Evolutionary conservation across 1,139 yeast species (phyloP).

Genomic region (Zygoascus meyerae): DNA sequence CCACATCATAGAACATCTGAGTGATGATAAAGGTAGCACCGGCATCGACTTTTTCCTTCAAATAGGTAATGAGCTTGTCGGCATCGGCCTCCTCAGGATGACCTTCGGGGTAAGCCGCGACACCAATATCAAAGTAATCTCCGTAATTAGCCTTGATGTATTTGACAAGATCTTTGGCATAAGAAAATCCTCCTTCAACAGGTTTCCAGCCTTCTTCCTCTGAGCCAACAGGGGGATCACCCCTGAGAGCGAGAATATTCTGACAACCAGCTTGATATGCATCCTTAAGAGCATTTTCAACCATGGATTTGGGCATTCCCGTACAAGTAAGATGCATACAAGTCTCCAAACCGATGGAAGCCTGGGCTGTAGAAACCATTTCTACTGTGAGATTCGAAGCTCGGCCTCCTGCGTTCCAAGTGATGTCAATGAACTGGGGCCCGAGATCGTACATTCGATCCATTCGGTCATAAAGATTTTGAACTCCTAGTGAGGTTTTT

Average conservation of each 20-base stretch:
- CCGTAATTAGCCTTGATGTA: constrained; percentile 69
- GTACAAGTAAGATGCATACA: constrained; percentile 98
- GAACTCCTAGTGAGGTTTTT: constrained; percentile 94
- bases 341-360: constrained; percentile 90
- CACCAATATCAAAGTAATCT: constrained; percentile 79
- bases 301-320: constrained; percentile 76
- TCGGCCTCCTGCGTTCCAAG: constrained; percentile 98
- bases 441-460: constrained; percentile 92
- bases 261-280: constrained; percentile 93
- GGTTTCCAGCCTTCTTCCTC: constrained; percentile 48
- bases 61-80: constrained; percentile 52
- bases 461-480: constrained; percentile 93
- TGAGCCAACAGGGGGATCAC: constrained; percentile 82
- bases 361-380: constrained; percentile 86
- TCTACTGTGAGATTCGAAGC: constrained; percentile 77
- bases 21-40: constrained; percentile 93
- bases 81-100: constrained; percentile 78
- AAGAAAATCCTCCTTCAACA: constrained; percentile 61
- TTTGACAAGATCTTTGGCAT: constrained; percentile 74
- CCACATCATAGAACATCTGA: constrained; percentile 89
- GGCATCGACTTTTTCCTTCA: constrained; percentile 84
- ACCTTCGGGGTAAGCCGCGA: constrained; percentile 97
- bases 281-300: constrained; percentile 77
- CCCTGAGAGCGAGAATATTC: constrained; percentile 88
- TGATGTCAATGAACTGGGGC: constrained; percentile 89